A percentile compares a stretch with the other conserved stretches of the same genome.
These are phyloP conservation scores for Pleurotus tuoliensis DNA, from an alignment of 768 basidiomycete species.

Conservation along the genomic window DNA sequence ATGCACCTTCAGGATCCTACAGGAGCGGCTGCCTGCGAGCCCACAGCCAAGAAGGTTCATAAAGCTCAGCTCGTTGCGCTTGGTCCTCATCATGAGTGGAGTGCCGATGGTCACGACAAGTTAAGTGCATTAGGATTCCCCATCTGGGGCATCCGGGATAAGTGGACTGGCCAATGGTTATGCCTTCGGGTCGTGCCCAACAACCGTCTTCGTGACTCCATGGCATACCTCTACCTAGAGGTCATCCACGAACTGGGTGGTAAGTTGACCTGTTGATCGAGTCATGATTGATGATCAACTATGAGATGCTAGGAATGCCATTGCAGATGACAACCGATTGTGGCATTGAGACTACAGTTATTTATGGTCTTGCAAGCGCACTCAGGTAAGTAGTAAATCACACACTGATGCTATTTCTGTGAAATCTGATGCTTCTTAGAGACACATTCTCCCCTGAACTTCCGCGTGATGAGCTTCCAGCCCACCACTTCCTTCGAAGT, in stretches of 20 bases:
- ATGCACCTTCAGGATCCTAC: slow-evolving; percentile 20
- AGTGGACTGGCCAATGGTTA: slow-evolving; percentile 23
- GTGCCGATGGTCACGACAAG: slow-evolving; percentile 32
- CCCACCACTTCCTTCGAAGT: slow-evolving; percentile 23
- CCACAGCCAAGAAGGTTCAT: slow-evolving; percentile 21
- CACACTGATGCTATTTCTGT: neutral
- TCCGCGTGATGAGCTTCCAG: slow-evolving; percentile 16
- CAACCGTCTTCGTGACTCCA: slow-evolving; percentile 18
- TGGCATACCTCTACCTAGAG: slow-evolving; percentile 24
- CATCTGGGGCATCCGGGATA: slow-evolving; percentile 23
- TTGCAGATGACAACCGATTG: slow-evolving; percentile 29
- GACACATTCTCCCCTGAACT: slow-evolving; percentile 16
- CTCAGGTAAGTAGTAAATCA: slow-evolving; percentile 16
- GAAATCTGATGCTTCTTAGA: slow-evolving; percentile 10
- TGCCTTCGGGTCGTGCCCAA: slow-evolving; percentile 27
- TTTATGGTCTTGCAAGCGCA: slow-evolving; percentile 24
- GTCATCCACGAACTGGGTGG: slow-evolving; percentile 20
- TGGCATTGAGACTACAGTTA: slow-evolving; percentile 22
- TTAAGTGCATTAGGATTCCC: slow-evolving; percentile 27
- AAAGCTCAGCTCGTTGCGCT: slow-evolving; percentile 12
- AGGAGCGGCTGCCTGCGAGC: slow-evolving; percentile 21
- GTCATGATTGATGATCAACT: no score
- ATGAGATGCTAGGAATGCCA: slow-evolving; percentile 22
- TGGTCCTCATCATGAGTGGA: slow-evolving; percentile 28
- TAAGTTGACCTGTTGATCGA: slow-evolving; percentile 8